These are phyloP conservation scores for Metschnikowia arizonensis DNA, from an alignment of 805 yeast genomes.

Conservation along the genomic window DNA sequence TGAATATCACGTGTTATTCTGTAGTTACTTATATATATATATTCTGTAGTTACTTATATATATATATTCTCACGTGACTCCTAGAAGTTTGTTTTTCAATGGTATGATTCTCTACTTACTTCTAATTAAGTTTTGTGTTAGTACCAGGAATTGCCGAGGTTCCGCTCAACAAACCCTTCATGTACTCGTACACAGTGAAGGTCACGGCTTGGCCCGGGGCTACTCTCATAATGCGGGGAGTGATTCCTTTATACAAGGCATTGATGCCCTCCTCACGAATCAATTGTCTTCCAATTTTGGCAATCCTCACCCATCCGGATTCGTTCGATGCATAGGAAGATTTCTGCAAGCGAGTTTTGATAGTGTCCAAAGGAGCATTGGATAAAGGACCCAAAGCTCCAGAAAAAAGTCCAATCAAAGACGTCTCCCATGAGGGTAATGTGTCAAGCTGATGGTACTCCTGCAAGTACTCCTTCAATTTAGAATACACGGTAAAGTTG, in stretches of 20 bases:
- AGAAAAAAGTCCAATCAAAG: conserved; percentile 81
- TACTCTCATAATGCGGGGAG: conserved; percentile 98
- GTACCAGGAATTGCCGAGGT: conserved; percentile 20
- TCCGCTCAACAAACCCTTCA: conserved; percentile 57
- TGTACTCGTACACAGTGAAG: conserved; percentile 91
- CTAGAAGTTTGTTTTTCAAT: too few species aligned
- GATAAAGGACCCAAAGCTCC: conserved; percentile 98
- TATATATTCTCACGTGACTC: too few species aligned
- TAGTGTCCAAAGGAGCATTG: conserved; percentile 95
- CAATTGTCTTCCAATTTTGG: conserved; percentile 74
- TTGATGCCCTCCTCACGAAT: conserved; percentile 78
- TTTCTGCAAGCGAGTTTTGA: conserved; percentile 94
- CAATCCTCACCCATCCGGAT: conserved; percentile 72
- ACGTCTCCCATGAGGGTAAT: conserved; percentile 92
- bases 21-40: too few species aligned
- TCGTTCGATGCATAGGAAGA: conserved; percentile 66
- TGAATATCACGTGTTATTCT: too few species aligned
- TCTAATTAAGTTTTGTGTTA: conserved; percentile 20
- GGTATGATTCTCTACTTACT: too few species aligned
- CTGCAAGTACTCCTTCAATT: conserved; percentile 67
- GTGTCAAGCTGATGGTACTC: conserved; percentile 52
- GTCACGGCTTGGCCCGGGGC: conserved; percentile 99
- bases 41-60: too few species aligned
- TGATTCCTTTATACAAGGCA: conserved; percentile 87
- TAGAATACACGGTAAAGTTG: conserved; percentile 91